phyloP scores from a whole-genome alignment of 1,284 basidiomycete species.

The Tilletia horrida region DNA sequence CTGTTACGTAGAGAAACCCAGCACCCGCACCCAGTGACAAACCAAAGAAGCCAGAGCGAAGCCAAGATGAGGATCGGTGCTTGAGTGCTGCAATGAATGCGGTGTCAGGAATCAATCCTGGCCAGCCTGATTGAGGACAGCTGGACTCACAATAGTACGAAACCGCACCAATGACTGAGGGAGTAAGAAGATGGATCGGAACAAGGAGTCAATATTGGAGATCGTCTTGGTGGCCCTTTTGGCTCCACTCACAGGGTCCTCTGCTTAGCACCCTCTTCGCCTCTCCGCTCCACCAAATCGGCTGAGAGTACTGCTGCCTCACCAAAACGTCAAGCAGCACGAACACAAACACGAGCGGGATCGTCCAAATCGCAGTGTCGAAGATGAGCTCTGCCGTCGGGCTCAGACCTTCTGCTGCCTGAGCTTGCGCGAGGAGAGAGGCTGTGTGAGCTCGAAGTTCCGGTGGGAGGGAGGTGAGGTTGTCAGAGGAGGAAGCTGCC shows the following conservation, averaged over 20 bases:
- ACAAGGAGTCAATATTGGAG: background rate
- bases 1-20: conserved; percentile 44
- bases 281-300: conserved; percentile 33
- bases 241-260: conserved; percentile 37
- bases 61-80: background rate
- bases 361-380: conserved; percentile 49
- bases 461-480: background rate
- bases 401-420: conserved; percentile 22
- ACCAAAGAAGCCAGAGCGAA: background rate
- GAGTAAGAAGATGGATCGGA: conserved; percentile 35
- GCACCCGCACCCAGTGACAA: conserved; percentile 24
- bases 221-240: background rate
- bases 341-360: conserved; percentile 50
- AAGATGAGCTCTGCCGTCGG: conserved; percentile 31
- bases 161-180: conserved; percentile 33
- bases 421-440: conserved; percentile 1
- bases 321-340: conserved; percentile 49
- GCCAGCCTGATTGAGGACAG: background rate
- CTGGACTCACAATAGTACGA: conserved; percentile 37
- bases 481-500: background rate
- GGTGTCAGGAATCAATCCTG: background rate
- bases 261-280: conserved; percentile 27
- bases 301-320: conserved; percentile 51
- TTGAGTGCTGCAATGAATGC: background rate
- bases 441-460: conserved; percentile 11